Base-by-base conservation (phyloP, 208 protist species). In the Wallacemonas sp. region DNA sequence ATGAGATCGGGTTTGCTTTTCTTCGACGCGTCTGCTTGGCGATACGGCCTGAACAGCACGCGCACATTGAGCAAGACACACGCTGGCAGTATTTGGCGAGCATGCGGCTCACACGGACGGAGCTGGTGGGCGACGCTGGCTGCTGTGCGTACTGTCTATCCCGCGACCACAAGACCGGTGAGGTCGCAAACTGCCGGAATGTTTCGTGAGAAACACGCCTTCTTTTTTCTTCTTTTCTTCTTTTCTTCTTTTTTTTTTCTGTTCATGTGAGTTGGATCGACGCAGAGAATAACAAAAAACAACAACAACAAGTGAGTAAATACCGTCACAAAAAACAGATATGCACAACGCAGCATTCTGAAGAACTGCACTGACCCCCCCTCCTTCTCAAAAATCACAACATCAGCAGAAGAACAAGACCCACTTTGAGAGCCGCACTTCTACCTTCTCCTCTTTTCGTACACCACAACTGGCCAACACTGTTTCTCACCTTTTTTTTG, bases 1-100 rank as follows among this genome's bases (percentile, higher is more conserved):
- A 96, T 58, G 87, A 92, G 53, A 60, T 96, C 22, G 85, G 80
- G 0, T 96, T 90, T 49, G 51, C 77, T 27, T 66, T 72, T 15
- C 69, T 93, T 22, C 47, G 69, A 3, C 70, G 70, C 8, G 69
- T 96, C 36, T 91, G 83, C 62, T 45, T 63, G 30, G 63, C 79
- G 0, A 51, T 93, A 27, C 80, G 84, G 12, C 83, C 84, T 3
- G 28, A 74, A 38, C 67, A 90, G 53, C 8, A 17, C 0, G 58
- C 60, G n/a, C 75, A 91, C 68, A 85, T 90, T 46, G 53, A 79
- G 38, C 73, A 67, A 1, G 83, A 89, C 39, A 91, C 84, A 26
- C 78, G 79, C 26, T 86, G 83, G 84, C 28, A 68, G 11, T 95
- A 92, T 65, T 41, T 89, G 62, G 53, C 62, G 11, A 49, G 79